A percentile compares a stretch with the other conserved stretches of the same genome.
Evolutionary conservation across 202 grass and related monocot genomes (phyloP).

Genomic region (Setaria viridis): DNA sequence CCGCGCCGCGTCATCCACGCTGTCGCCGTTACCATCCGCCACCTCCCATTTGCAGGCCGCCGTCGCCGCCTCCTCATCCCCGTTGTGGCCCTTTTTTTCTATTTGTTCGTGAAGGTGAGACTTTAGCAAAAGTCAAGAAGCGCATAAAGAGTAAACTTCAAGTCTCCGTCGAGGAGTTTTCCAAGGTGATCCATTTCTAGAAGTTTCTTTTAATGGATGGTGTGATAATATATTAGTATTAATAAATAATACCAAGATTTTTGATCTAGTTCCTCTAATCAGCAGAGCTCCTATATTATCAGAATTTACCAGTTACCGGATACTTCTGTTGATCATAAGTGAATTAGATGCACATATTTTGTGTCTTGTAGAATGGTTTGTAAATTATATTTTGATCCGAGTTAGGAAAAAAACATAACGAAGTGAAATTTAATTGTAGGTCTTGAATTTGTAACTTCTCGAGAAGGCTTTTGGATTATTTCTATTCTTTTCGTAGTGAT

Average conservation of each 20-base stretch:
- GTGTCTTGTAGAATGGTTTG: constrained; percentile 16
- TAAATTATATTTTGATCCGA: constrained; percentile 3
- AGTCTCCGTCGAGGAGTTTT: too few species aligned
- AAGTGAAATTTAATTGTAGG: background rate
- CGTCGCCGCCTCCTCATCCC: too few species aligned
- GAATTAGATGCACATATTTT: background rate
- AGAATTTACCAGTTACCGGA: background rate
- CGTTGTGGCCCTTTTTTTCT: constrained; percentile 64
- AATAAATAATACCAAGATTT: background rate
- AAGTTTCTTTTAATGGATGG: too few species aligned
- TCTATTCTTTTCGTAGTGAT: background rate
- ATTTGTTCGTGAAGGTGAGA: constrained; percentile 83
- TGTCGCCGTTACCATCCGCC: too few species aligned
- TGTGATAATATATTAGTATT: background rate
- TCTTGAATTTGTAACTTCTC: constrained; percentile 4
- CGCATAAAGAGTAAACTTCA: too few species aligned
- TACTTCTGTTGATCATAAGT: background rate
- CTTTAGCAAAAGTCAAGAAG: constrained; percentile 56
- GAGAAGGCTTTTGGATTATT: constrained; percentile 16
- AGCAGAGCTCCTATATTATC: constrained; percentile 14
- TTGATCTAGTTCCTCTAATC: constrained; percentile 13
- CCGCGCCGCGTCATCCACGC: too few species aligned
- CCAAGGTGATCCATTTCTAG: too few species aligned
- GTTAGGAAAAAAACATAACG: background rate
- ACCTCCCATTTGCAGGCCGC: too few species aligned